Conservation (phyloP, 2,329 filamentous ascomycete genomes). For the Penicillium sclerotiorum region DNA sequence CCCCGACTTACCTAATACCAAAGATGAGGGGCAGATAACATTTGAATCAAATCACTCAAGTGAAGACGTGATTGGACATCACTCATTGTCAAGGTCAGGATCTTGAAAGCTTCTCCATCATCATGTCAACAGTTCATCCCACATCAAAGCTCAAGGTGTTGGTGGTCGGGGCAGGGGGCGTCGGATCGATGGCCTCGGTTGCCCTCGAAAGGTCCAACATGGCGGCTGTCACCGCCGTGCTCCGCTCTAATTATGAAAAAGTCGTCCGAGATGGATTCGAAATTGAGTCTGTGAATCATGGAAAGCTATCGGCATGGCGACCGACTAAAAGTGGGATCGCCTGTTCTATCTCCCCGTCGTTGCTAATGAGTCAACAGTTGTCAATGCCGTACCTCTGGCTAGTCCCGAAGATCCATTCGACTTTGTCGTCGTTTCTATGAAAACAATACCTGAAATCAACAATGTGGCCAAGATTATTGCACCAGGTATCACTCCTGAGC, state of each 20-base stretch:
- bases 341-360: background rate
- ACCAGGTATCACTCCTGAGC: constrained; percentile 54
- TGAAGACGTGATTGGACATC: too few species aligned
- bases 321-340: constrained; percentile 43
- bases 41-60: too few species aligned
- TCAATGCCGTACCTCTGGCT: background rate
- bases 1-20: too few species aligned
- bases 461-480: constrained; percentile 20
- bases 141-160: constrained; percentile 41
- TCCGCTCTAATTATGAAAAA: constrained; percentile 58
- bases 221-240: constrained; percentile 57
- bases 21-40: too few species aligned
- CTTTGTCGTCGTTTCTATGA: constrained; percentile 62
- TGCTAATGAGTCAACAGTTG: background rate
- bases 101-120: too few species aligned
- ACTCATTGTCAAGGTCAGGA: too few species aligned
- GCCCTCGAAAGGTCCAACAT: constrained; percentile 55
- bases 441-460: constrained; percentile 59
- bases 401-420: constrained; percentile 45
- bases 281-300: constrained; percentile 61
- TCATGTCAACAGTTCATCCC: background rate
- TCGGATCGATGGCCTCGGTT: constrained; percentile 60
- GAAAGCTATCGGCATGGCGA: constrained; percentile 52
- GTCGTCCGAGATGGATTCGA: constrained; percentile 54
- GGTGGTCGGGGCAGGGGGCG: constrained; percentile 58